phyloP scores from a whole-genome alignment of 768 basidiomycete genomes.

The Candolleomyces efflorescens region DNA sequence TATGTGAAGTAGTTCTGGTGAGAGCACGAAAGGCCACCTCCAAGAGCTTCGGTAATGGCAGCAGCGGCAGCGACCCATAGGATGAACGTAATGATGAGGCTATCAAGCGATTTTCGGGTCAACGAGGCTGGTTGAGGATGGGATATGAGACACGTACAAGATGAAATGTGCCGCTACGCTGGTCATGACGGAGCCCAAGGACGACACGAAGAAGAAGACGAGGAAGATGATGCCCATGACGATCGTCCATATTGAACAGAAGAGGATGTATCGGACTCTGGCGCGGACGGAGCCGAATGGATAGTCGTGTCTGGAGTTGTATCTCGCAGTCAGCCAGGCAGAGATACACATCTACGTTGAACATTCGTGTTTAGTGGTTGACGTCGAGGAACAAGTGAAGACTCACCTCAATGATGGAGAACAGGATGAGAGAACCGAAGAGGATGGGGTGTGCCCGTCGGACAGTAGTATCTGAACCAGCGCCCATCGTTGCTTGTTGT shows the following conservation, averaged over 20 bases:
- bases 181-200: conserved; percentile 45
- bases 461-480: conserved; percentile 28
- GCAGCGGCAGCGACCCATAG: conserved; percentile 76
- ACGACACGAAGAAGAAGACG: conserved; percentile 47
- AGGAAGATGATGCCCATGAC: conserved; percentile 49
- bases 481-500: conserved; percentile 1
- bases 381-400: neutral
- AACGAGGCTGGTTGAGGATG: conserved; percentile 1
- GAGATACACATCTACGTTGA: conserved; percentile 55
- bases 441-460: conserved; percentile 54
- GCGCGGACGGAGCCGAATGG: conserved; percentile 46
- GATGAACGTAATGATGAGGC: conserved; percentile 68
- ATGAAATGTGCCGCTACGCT: conserved; percentile 61
- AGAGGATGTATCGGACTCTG: conserved; percentile 63
- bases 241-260: conserved; percentile 71
- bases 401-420: conserved; percentile 62
- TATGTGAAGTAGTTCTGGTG: conserved; percentile 48
- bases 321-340: conserved; percentile 66
- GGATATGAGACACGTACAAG: conserved; percentile 45
- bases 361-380: neutral
- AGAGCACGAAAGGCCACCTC: conserved; percentile 67
- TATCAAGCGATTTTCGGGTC: conserved; percentile 19
- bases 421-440: conserved; percentile 52
- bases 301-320: conserved; percentile 53
- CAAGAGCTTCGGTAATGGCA: conserved; percentile 59